Evolutionary conservation across 352 stramenopile species (phyloP).

Genomic region (Phytophthora palmivora): DNA sequence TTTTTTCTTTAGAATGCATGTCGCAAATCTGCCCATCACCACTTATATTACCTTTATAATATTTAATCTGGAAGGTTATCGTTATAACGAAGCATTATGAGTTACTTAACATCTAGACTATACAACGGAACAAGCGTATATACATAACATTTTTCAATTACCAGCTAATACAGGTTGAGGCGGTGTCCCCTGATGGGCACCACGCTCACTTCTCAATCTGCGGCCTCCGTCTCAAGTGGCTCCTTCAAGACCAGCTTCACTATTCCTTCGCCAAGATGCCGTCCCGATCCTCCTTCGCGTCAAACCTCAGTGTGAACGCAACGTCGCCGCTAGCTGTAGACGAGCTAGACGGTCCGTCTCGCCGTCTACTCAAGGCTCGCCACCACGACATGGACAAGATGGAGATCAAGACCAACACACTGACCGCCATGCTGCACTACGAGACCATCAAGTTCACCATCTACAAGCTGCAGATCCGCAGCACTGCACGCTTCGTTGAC

Average conservation of each 20-base stretch:
- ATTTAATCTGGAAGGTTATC: no score
- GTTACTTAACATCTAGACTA: no score
- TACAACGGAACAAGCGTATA: no score
- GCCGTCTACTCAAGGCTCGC: constrained; percentile 52
- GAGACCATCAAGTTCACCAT: constrained; percentile 63
- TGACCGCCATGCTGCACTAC: constrained; percentile 46
- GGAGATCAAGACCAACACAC: constrained; percentile 52
- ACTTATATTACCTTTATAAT: no score
- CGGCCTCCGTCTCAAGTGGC: constrained; percentile 34
- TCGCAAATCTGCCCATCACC: no score
- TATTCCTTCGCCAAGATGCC: constrained; percentile 21
- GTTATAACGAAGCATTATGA: no score
- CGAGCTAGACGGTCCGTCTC: constrained; percentile 39
- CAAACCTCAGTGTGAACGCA: constrained; percentile 14
- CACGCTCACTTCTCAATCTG: constrained; percentile 35
- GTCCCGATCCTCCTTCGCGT: constrained; percentile 18
- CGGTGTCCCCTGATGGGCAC: neutral
- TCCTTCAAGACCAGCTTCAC: constrained; percentile 2
- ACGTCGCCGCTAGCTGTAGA: constrained; percentile 24
- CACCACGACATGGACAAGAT: constrained; percentile 60
- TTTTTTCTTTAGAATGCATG: no score
- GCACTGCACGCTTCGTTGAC: constrained; percentile 33
- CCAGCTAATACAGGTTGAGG: neutral
- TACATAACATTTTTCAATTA: no score
- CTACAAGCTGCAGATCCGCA: constrained; percentile 70